A percentile compares a stretch with the other conserved stretches of the same genome.
phyloP scores from a whole-genome alignment of 176 grass and related monocot species.

The Hordeum marinum region DNA sequence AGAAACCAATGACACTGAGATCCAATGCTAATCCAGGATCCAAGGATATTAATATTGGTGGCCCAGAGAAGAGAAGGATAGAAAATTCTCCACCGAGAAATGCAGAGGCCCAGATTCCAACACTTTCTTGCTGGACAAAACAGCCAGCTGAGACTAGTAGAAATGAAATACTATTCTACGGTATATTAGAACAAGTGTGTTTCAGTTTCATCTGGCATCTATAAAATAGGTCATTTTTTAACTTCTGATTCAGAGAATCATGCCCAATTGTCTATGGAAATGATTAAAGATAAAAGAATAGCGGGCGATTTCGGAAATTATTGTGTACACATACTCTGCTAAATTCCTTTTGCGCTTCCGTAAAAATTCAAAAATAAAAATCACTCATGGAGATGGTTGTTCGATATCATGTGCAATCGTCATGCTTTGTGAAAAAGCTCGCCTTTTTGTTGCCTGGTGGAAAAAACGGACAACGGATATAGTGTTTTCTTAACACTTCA shows the following conservation, averaged over 20 bases:
- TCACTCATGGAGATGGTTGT: too few relatives aligned
- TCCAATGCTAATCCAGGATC: conserved; percentile 10
- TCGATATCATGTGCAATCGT: too few relatives aligned
- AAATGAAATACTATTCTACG: background rate
- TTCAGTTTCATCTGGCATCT: background rate
- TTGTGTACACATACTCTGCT: too few relatives aligned
- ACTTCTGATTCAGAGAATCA: background rate
- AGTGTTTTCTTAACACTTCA: background rate
- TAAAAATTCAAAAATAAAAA: background rate
- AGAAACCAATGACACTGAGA: background rate
- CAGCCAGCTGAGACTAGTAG: background rate
- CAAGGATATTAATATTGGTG: conserved; percentile 6
- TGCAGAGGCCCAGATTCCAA: background rate
- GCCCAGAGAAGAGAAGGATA: background rate
- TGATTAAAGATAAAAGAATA: too few relatives aligned
- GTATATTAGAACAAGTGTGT: background rate
- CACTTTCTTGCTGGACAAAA: background rate
- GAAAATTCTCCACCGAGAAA: background rate
- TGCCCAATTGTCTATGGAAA: background rate
- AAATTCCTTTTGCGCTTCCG: background rate
- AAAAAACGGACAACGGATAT: background rate
- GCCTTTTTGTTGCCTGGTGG: background rate
- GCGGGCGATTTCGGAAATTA: too few relatives aligned
- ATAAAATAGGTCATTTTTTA: background rate
- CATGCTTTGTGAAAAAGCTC: too few relatives aligned